Conservation (phyloP, 768 basidiomycete genomes). For the Boletales sp. region DNA sequence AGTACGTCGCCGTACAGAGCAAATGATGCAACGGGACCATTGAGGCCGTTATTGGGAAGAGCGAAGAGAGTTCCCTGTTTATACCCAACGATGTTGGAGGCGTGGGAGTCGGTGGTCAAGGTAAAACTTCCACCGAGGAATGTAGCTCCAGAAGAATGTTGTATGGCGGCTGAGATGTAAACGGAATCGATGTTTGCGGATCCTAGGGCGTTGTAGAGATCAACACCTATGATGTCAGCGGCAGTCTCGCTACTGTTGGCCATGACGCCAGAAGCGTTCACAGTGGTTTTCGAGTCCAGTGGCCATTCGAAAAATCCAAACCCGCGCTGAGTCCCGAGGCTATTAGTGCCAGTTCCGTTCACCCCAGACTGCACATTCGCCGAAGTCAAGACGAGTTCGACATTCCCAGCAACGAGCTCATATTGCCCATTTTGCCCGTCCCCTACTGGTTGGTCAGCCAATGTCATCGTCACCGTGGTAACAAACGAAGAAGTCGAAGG, state of each 20-base stretch:
- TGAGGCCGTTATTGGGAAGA: constrained; percentile 66
- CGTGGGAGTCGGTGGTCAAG: constrained; percentile 51
- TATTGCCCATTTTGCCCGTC: constrained; percentile 64
- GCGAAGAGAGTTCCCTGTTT: constrained; percentile 52
- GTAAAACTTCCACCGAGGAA: constrained; percentile 80
- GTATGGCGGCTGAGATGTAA: constrained; percentile 52
- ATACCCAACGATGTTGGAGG: constrained; percentile 72
- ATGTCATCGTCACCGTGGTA: constrained; percentile 69
- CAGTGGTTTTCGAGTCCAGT: constrained; percentile 37
- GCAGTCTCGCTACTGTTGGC: constrained; percentile 69
- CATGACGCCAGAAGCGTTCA: constrained; percentile 60
- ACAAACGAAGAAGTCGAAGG: constrained; percentile 70
- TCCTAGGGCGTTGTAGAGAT: constrained; percentile 61
- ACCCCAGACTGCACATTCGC: constrained; percentile 42
- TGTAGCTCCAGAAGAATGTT: constrained; percentile 61
- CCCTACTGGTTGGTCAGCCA: constrained; percentile 64
- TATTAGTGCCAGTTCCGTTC: constrained; percentile 28
- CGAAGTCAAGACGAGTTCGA: constrained; percentile 76
- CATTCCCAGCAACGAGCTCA: constrained; percentile 79
- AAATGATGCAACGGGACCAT: constrained; percentile 73
- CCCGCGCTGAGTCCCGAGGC: constrained; percentile 40
- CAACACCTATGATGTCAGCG: constrained; percentile 59
- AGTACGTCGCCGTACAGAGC: constrained; percentile 59
- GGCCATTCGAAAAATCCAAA: constrained; percentile 95
- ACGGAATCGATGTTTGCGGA: constrained; percentile 34